A percentile compares a stretch with the other conserved stretches of the same genome.
phyloP scores from a whole-genome alignment of 1,284 basidiomycete genomes.

The Cronartium quercuum region DNA sequence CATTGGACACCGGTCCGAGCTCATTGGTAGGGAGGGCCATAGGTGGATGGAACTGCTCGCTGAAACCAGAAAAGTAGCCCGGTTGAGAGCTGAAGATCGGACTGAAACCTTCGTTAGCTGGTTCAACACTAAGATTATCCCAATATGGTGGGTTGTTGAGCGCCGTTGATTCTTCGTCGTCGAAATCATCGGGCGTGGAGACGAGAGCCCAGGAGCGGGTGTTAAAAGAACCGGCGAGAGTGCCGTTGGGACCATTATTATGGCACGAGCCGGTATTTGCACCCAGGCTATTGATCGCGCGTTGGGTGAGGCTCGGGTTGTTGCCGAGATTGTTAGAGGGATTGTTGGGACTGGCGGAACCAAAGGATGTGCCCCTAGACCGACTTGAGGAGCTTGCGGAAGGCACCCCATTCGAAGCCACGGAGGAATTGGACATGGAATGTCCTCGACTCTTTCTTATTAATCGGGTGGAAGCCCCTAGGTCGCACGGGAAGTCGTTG shows the following conservation, averaged over 20 bases:
- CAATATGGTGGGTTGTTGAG: slow-evolving; percentile 24
- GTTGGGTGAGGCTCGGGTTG: not conserved
- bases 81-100: slow-evolving; percentile 21
- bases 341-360: slow-evolving; percentile 19
- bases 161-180: slow-evolving; percentile 20
- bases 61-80: slow-evolving; percentile 20
- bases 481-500: slow-evolving; percentile 19
- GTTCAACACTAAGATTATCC: slow-evolving; percentile 33
- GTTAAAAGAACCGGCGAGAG: slow-evolving; percentile 13
- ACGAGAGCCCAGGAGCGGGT: slow-evolving; percentile 19
- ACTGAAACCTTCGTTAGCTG: slow-evolving; percentile 12
- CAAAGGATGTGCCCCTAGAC: slow-evolving; percentile 31
- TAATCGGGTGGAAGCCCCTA: slow-evolving; percentile 30
- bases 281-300: not conserved
- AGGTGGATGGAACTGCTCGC: slow-evolving; percentile 30
- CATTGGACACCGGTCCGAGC: slow-evolving; percentile 2
- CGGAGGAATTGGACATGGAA: slow-evolving; percentile 25
- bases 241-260: slow-evolving; percentile 15
- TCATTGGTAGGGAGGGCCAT: slow-evolving; percentile 23
- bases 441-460: slow-evolving; percentile 27
- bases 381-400: slow-evolving; percentile 16
- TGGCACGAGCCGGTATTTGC: not conserved
- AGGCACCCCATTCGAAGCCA: not conserved
- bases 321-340: not conserved
- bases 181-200: slow-evolving; percentile 19